A percentile compares a stretch with the other conserved stretches of the same genome.
Evolutionary conservation across 768 basidiomycete species (phyloP).

Genomic region (Tylopilus felleus): DNA sequence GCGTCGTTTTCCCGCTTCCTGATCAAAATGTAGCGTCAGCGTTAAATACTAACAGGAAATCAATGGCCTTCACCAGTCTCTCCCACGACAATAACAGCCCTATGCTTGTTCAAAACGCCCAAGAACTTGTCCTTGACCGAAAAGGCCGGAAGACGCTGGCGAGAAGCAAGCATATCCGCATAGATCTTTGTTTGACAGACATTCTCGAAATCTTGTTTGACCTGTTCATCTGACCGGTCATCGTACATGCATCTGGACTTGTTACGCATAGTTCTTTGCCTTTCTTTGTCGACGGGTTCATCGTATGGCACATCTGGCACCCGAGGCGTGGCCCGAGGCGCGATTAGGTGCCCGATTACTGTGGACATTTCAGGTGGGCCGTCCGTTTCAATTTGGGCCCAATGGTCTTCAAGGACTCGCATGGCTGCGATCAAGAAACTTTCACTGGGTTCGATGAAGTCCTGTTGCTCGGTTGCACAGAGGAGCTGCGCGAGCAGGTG

Average conservation of each 20-base stretch:
- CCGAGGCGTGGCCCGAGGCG: conserved; percentile 15
- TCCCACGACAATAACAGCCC: conserved; percentile 82
- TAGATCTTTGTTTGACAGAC: conserved; percentile 49
- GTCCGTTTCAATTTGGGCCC: conserved; percentile 60
- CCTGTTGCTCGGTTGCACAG: conserved; percentile 46
- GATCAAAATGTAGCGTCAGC: conserved; percentile 8
- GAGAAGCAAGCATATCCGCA: conserved; percentile 47
- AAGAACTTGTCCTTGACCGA: conserved; percentile 62
- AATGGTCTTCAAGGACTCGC: conserved; percentile 66
- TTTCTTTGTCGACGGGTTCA: background rate
- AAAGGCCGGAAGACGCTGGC: conserved; percentile 77
- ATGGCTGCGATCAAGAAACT: conserved; percentile 71
- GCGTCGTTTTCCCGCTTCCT: conserved; percentile 92
- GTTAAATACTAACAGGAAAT: background rate
- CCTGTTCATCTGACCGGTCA: conserved; percentile 43
- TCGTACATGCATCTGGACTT: conserved; percentile 29
- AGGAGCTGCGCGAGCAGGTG: conserved; percentile 72
- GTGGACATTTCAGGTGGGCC: conserved; percentile 74
- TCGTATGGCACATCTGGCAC: conserved; percentile 14
- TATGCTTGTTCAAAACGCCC: conserved; percentile 47
- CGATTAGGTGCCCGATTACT: conserved; percentile 46
- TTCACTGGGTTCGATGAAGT: conserved; percentile 62
- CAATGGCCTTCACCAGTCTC: conserved; percentile 63
- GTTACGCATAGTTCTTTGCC: background rate
- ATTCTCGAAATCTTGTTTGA: conserved; percentile 51